These are phyloP conservation scores for Pisolithus tinctorius DNA, from an alignment of 768 basidiomycete genomes.

Conservation along the genomic window DNA sequence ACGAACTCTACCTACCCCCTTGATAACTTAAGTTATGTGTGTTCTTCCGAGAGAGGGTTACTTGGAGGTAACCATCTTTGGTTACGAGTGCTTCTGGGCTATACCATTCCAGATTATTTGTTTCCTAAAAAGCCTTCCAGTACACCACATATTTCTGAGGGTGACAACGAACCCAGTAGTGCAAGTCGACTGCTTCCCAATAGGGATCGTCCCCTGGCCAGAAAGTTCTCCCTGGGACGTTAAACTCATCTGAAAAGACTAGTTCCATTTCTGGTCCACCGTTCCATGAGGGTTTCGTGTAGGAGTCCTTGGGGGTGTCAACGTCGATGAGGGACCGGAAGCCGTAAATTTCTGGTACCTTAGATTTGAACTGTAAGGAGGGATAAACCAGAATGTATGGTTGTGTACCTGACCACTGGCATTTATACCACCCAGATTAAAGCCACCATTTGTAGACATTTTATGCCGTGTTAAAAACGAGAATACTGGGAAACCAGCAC, in stretches of 20 bases:
- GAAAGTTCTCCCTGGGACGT: slow-evolving; percentile 66
- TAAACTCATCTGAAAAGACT: slow-evolving; percentile 81
- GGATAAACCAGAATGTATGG: not conserved
- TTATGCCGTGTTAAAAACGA: slow-evolving; percentile 28
- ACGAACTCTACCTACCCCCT: slow-evolving; percentile 22
- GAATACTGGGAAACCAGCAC: slow-evolving; percentile 40
- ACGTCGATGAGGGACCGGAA: slow-evolving; percentile 53
- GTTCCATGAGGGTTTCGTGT: slow-evolving; percentile 46
- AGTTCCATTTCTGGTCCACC: slow-evolving; percentile 53
- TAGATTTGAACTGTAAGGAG: not conserved
- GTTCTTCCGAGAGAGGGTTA: slow-evolving; percentile 41
- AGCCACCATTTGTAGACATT: slow-evolving; percentile 33
- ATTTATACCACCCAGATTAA: slow-evolving; percentile 70
- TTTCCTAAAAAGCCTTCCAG: slow-evolving; percentile 26
- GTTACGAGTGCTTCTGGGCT: slow-evolving; percentile 47
- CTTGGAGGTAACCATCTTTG: slow-evolving; percentile 40
- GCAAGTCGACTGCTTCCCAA: slow-evolving; percentile 55
- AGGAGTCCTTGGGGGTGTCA: slow-evolving; percentile 52
- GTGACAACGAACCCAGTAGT: slow-evolving; percentile 32
- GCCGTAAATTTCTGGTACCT: slow-evolving; percentile 53
- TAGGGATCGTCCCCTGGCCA: slow-evolving; percentile 83
- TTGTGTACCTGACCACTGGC: slow-evolving; percentile 57
- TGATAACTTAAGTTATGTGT: slow-evolving; percentile 43
- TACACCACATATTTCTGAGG: slow-evolving; percentile 15
- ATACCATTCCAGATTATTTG: slow-evolving; percentile 56